Percentiles rank a stretch among this genome's conserved stretches.
Conservation (phyloP, 2,329 filamentous ascomycete species). For the Leptographium radiaticola region DNA sequence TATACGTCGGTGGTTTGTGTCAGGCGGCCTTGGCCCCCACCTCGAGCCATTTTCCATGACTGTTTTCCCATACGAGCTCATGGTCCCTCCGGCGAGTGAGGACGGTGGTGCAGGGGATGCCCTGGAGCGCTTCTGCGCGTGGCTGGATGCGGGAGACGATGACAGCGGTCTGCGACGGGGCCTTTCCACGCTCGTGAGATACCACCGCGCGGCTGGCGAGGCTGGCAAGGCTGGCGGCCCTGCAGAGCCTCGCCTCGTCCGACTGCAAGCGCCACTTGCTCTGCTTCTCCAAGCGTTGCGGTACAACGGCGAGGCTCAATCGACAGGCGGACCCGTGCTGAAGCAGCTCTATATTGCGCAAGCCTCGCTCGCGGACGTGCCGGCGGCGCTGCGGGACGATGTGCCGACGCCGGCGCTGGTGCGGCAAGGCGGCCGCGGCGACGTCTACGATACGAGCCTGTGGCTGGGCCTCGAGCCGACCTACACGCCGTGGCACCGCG, state of each 20-base stretch:
- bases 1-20: constrained; percentile 44
- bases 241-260: constrained; percentile 28
- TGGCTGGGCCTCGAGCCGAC: constrained; percentile 84
- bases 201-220: neutral
- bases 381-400: constrained; percentile 46
- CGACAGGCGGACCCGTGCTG: constrained; percentile 3
- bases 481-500: constrained; percentile 79
- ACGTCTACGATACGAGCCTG: constrained; percentile 75
- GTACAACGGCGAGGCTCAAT: constrained; percentile 26
- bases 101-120: neutral
- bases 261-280: constrained; percentile 46
- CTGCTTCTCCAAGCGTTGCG: constrained; percentile 47
- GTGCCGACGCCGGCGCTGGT: constrained; percentile 57
- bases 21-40: constrained; percentile 13
- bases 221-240: neutral
- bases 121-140: constrained; percentile 4
- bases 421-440: constrained; percentile 51
- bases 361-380: constrained; percentile 57
- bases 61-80: constrained; percentile 26
- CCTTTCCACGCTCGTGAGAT: constrained; percentile 8
- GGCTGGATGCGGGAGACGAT: constrained; percentile 1
- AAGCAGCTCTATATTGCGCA: constrained; percentile 74
- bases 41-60: constrained; percentile 19
- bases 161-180: neutral
- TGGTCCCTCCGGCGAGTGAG: constrained; percentile 9